Percentiles rank a stretch among this genome's conserved stretches.
Evolutionary conservation across 2,329 filamentous ascomycete genomes (phyloP).

Genomic region (Coniochaeta sp.): DNA sequence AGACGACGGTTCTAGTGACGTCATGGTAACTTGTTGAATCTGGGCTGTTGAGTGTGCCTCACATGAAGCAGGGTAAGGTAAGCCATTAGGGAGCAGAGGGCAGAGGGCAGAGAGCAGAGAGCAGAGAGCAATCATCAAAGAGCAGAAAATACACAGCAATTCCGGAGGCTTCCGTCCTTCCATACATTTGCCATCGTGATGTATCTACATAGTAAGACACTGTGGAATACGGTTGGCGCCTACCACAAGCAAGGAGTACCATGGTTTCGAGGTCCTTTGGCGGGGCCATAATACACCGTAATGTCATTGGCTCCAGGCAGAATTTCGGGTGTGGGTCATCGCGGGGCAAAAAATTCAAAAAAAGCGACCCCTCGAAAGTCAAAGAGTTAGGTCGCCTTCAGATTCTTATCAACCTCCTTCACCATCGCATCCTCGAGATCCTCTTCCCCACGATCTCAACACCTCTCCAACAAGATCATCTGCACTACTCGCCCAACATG

Average conservation of each 20-base stretch:
- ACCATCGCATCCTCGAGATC: neutral
- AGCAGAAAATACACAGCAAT: too few species aligned
- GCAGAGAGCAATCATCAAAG: too few species aligned
- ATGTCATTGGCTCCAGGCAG: neutral
- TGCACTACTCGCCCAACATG: constrained; percentile 36
- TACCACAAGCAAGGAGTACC: too few species aligned
- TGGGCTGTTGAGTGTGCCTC: neutral
- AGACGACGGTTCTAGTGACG: neutral
- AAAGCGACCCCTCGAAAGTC: neutral
- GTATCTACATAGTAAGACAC: too few species aligned
- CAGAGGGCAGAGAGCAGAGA: too few species aligned
- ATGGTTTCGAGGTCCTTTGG: too few species aligned
- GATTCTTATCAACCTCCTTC: neutral
- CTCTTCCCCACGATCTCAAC: neutral
- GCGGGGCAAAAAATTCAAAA: neutral
- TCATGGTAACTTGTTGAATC: neutral
- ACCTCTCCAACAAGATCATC: neutral
- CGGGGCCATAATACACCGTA: too few species aligned
- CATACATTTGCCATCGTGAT: too few species aligned
- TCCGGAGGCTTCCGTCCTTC: too few species aligned
- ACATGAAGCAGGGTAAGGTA: neutral
- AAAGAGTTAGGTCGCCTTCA: neutral
- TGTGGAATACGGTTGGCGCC: too few species aligned
- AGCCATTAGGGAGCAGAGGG: too few species aligned
- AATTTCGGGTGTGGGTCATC: neutral